phyloP scores from a whole-genome alignment of 768 basidiomycete genomes.

The Lactarius trivialis region DNA sequence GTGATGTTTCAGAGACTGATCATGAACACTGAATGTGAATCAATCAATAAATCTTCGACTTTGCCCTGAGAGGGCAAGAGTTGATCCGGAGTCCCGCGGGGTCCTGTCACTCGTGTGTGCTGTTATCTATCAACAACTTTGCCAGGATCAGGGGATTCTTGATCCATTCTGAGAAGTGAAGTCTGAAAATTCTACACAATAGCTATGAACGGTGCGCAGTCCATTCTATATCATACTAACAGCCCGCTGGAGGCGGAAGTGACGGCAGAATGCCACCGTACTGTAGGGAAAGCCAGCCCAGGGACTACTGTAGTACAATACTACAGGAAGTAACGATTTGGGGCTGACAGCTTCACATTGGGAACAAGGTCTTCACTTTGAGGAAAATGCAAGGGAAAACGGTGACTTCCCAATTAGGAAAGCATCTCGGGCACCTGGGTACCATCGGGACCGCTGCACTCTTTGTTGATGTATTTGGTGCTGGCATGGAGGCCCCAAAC shows the following conservation, averaged over 20 bases:
- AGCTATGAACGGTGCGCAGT: not conserved
- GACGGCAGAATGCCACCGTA: not conserved
- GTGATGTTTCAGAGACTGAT: conserved; percentile 1
- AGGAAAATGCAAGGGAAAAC: too few species aligned
- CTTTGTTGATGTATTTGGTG: not conserved
- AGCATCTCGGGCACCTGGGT: not conserved
- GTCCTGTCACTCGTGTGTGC: not conserved
- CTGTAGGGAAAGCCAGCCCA: not conserved
- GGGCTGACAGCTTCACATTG: not conserved
- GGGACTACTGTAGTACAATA: not conserved
- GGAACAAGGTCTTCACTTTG: not conserved
- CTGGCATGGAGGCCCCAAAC: not conserved
- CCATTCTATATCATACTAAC: not conserved
- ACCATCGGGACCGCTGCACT: not conserved
- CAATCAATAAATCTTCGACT: not conserved
- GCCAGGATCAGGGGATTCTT: not conserved
- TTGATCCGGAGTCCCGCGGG: conserved; percentile 19
- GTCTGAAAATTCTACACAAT: not conserved
- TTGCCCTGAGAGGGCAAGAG: not conserved
- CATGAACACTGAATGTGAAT: not conserved
- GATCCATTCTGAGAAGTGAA: not conserved
- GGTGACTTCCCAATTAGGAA: not conserved
- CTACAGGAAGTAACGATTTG: too few species aligned
- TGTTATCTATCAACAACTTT: not conserved
- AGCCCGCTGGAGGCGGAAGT: not conserved